Evolutionary conservation across 2,329 filamentous ascomycete genomes (phyloP).

Genomic region (Diaporthe australafricana): DNA sequence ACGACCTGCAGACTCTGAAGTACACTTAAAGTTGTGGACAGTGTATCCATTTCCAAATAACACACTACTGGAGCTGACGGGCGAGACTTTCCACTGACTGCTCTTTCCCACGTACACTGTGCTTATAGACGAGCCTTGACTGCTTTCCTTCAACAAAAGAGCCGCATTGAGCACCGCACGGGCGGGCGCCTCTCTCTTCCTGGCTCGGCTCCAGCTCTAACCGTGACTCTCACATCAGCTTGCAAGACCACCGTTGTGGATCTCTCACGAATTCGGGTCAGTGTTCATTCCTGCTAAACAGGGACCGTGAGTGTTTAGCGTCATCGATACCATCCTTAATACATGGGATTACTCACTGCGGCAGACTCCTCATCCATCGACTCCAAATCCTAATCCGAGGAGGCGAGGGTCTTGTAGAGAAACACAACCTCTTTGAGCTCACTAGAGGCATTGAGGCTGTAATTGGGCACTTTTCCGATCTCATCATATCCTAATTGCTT

Average conservation of each 20-base stretch:
- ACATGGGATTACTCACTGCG: too few species aligned
- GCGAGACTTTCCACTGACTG: background rate
- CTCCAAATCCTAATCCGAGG: background rate
- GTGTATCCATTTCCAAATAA: background rate
- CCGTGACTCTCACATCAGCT: too few species aligned
- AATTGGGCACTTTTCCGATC: slow-evolving; percentile 66
- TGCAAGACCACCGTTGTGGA: background rate
- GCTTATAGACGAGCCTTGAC: background rate
- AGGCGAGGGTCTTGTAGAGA: slow-evolving; percentile 67
- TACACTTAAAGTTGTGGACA: background rate
- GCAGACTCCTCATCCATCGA: too few species aligned
- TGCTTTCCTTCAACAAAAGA: background rate
- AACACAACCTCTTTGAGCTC: slow-evolving; percentile 64
- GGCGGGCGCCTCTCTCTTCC: background rate
- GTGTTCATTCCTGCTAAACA: background rate
- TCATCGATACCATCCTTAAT: background rate
- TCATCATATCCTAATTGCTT: slow-evolving; percentile 67
- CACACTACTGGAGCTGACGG: background rate
- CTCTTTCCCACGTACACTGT: background rate
- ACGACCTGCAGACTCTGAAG: background rate
- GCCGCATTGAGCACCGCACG: too few species aligned
- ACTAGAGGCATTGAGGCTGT: slow-evolving; percentile 61
- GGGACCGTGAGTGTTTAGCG: background rate
- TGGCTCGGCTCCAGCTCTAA: background rate
- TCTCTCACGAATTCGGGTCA: background rate